Base-by-base conservation (phyloP, 768 basidiomycete species). In the Suillus weaverae region DNA sequence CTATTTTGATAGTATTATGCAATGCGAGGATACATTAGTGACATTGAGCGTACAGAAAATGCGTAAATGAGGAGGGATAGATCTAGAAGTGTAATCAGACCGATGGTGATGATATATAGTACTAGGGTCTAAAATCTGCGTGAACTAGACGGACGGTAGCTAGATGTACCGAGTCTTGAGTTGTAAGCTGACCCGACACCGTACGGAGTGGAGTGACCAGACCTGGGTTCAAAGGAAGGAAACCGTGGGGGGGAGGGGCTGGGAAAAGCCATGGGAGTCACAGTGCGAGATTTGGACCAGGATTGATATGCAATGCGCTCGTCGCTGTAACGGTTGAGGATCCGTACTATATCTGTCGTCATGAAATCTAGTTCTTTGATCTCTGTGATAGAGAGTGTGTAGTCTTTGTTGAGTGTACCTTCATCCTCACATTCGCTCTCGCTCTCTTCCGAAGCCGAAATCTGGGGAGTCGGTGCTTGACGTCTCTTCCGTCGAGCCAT, bases 361-460 rank as follows among this genome's bases (percentile, higher is more conserved):
- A 95, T 79, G 32, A 83, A 72, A 67, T 94, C 91, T 62, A 95
- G 78, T 70, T 95, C 91, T 69, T 82, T 84, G 66, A 92, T 78
- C 76, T 96, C 94, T 54, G 83, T 81, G n/a, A 70, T 63, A 14
- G 89, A 86, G 64, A 96, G 78, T 1, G 89, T 82, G 64, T 81
- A 80, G 67, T 83, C 83, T 66, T 73, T 79, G 53, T 70, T 67
- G 51, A 67, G 66, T 35, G 75, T 74, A 16, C 74, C 76, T 60
- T 83, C 81, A 33, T 84, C 85, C 65, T 87, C 88, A 60, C 85
- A 85, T 5, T 84, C 86, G 4, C 81, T 80, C 72, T 91, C 91
- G 50, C 83, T 83, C 51, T 77, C 81, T 63, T 84, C 81, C 38
- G 82, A 79, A 32, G 62, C 48, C 57, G 81, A 76, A 38, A 81